A percentile compares a stretch with the other conserved stretches of the same genome.
Conservation (phyloP, 768 basidiomycete species). For the Pulveroboletus sp. region DNA sequence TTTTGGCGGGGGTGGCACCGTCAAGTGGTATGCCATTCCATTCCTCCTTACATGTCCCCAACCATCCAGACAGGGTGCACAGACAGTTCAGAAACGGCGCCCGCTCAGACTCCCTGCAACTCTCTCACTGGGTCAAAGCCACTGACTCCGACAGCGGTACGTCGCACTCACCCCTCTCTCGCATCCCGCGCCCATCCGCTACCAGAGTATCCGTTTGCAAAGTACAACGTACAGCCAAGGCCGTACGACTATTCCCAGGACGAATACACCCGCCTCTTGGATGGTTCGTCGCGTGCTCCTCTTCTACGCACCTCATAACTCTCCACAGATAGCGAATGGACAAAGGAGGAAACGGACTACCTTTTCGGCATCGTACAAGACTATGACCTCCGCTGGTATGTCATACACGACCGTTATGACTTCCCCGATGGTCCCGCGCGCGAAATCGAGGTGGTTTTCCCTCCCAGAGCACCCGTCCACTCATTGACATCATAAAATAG, state of each 20-base stretch:
- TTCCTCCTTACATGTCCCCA: background rate
- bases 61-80: conserved; percentile 56
- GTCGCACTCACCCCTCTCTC: conserved; percentile 14
- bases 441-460: conserved; percentile 58
- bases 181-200: background rate
- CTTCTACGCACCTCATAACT: background rate
- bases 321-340: conserved; percentile 72
- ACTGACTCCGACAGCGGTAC: conserved; percentile 52
- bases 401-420: conserved; percentile 88
- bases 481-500: conserved; percentile 24
- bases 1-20: conserved; percentile 53
- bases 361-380: conserved; percentile 75
- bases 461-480: background rate
- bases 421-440: conserved; percentile 51
- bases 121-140: conserved; percentile 82
- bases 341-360: conserved; percentile 91
- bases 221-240: conserved; percentile 69
- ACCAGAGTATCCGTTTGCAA: conserved; percentile 74
- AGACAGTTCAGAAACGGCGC: conserved; percentile 67
- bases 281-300: conserved; percentile 43
- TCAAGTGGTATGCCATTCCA: conserved; percentile 58
- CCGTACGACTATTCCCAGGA: conserved; percentile 74
- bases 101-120: conserved; percentile 60
- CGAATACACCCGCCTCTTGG: conserved; percentile 78
- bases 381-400: conserved; percentile 86